phyloP scores from a whole-genome alignment of 202 grass and related monocot species.

The Zizania palustris region DNA sequence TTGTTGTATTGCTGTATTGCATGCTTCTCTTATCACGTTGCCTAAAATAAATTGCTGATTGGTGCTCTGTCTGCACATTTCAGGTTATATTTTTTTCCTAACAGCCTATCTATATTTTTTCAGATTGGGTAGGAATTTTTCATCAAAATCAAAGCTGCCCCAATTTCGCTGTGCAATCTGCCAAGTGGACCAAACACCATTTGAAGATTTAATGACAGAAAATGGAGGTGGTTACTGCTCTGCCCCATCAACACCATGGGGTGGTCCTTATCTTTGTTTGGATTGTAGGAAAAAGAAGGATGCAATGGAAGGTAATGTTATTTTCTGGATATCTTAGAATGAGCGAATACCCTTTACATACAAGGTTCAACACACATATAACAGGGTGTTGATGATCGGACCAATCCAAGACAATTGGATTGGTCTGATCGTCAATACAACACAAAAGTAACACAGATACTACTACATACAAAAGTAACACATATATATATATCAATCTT shows the following conservation, averaged over 20 bases:
- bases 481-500: too few relatives aligned
- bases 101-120: slow-evolving; percentile 39
- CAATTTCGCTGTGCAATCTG: slow-evolving; percentile 81
- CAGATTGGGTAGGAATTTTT: slow-evolving; percentile 64
- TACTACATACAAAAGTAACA: too few relatives aligned
- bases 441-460: too few relatives aligned
- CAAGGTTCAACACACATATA: too few relatives aligned
- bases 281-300: slow-evolving; percentile 92
- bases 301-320: slow-evolving; percentile 95
- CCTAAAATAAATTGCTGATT: slow-evolving; percentile 29
- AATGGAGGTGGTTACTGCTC: slow-evolving; percentile 47
- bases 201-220: slow-evolving; percentile 57
- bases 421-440: too few relatives aligned
- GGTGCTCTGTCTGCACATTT: slow-evolving; percentile 26
- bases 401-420: too few relatives aligned
- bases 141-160: slow-evolving; percentile 59
- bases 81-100: slow-evolving; percentile 16
- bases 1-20: neutral
- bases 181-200: slow-evolving; percentile 66
- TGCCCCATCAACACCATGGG: slow-evolving; percentile 52
- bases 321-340: too few relatives aligned
- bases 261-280: slow-evolving; percentile 73
- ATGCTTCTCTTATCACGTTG: slow-evolving; percentile 9
- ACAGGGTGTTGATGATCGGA: too few relatives aligned
- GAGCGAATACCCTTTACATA: too few relatives aligned